Evolutionary conservation across 352 stramenopile species (phyloP).

Genomic region (Phytophthora citricola): DNA sequence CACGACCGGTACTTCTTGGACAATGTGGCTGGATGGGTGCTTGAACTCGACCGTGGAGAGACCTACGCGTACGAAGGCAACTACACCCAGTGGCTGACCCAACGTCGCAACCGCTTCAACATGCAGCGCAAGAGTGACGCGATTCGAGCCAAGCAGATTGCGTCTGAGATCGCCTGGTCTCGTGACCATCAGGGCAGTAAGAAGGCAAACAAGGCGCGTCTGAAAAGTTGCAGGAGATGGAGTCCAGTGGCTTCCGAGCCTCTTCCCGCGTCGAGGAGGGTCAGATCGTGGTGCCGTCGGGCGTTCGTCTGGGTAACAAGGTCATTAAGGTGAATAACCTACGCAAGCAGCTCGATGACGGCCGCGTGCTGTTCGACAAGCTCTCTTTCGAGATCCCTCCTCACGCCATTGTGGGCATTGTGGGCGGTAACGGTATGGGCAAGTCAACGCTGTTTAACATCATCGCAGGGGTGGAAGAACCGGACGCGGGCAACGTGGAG

Average conservation of each 20-base stretch:
- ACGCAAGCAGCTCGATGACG: conserved; percentile 76
- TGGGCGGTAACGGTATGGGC: conserved; percentile 98
- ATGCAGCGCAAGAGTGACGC: conserved; percentile 95
- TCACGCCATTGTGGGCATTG: conserved; percentile 96
- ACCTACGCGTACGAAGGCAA: conserved; percentile 99
- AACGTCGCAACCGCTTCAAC: conserved; percentile 94
- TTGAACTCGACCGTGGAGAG: conserved; percentile 97
- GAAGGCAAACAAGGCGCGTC: conserved; percentile 93
- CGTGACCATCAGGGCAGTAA: conserved; percentile 82
- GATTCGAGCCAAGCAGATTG: conserved; percentile 92
- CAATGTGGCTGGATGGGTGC: conserved; percentile 97
- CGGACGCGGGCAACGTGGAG: conserved; percentile 80
- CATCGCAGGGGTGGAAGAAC: conserved; percentile 91
- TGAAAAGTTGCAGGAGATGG: conserved; percentile 94
- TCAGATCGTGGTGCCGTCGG: conserved; percentile 92
- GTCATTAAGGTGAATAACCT: conserved; percentile 88
- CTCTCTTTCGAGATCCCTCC: conserved; percentile 95
- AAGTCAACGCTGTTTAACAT: conserved; percentile 98
- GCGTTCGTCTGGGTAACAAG: conserved; percentile 93
- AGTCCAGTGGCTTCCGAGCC: conserved; percentile 60
- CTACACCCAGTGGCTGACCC: conserved; percentile 97
- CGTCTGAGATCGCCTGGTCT: conserved; percentile 95
- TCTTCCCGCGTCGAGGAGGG: conserved; percentile 81
- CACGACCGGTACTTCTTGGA: conserved; percentile 99
- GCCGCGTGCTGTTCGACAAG: conserved; percentile 93